phyloP scores from a whole-genome alignment of 1,139 yeast species.

The Wickerhamomyces sp. region DNA sequence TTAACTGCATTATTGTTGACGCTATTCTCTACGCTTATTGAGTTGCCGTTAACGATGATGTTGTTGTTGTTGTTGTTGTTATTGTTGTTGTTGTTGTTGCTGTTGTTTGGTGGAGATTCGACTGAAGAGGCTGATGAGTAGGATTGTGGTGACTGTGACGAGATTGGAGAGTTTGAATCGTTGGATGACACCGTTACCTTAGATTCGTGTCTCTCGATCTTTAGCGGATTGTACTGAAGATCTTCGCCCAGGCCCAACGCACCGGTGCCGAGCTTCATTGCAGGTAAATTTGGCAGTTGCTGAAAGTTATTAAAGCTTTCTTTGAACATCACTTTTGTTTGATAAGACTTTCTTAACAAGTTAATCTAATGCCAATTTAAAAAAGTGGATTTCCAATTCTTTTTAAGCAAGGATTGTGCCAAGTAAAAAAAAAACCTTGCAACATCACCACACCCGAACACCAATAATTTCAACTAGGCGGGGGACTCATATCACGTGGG shows the following conservation, averaged over 20 bases:
- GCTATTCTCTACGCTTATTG: no score
- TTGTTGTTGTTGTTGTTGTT: not conserved
- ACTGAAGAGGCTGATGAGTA: slow-evolving; percentile 21
- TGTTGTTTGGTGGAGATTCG: slow-evolving; percentile 10
- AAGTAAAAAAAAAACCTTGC: not conserved
- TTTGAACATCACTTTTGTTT: not conserved
- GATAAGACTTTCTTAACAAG: no score
- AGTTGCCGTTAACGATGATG: not conserved
- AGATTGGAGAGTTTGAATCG: slow-evolving; percentile 22
- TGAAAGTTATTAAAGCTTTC: not conserved
- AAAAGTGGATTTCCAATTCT: not conserved
- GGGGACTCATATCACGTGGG: not conserved
- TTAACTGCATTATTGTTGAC: no score
- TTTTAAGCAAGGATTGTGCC: not conserved
- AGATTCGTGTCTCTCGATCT: slow-evolving; percentile 2
- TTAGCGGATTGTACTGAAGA: not conserved
- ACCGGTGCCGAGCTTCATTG: not conserved
- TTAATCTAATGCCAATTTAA: no score
- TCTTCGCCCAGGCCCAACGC: not conserved
- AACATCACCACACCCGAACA: not conserved
- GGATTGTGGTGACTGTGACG: slow-evolving; percentile 20
- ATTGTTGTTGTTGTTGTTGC: not conserved
- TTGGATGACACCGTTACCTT: slow-evolving; percentile 15
- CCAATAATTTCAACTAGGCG: not conserved
- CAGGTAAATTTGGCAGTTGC: not conserved